These are phyloP conservation scores for Sporisorium scitamineum DNA, from an alignment of 1,284 basidiomycete species.

Conservation along the genomic window DNA sequence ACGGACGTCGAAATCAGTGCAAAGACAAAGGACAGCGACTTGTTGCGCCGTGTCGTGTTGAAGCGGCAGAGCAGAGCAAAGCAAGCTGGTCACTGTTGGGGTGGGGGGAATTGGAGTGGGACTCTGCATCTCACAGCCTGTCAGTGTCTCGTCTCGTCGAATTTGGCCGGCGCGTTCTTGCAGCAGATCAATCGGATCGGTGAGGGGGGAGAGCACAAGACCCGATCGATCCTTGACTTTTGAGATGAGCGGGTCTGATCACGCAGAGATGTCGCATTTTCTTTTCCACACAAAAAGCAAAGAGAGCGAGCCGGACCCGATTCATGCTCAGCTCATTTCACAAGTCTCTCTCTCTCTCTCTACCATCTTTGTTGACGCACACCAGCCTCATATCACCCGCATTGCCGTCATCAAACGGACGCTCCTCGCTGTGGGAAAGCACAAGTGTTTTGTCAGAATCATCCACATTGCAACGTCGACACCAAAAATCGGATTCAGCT, in stretches of 20 bases:
- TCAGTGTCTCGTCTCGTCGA: not conserved
- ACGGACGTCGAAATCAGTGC: not conserved
- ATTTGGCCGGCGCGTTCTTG: not conserved
- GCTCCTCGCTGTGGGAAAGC: not conserved
- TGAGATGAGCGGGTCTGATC: conserved; percentile 3
- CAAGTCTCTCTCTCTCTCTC: not conserved
- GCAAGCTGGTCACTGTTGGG: not conserved
- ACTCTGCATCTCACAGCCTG: not conserved
- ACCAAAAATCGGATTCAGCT: not conserved
- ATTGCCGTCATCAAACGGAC: not conserved
- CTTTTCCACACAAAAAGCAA: not conserved
- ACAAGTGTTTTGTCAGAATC: not conserved
- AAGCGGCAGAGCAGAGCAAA: not conserved
- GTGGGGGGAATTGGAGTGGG: not conserved
- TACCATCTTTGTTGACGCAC: not conserved
- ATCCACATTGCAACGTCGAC: not conserved
- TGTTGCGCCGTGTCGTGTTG: not conserved
- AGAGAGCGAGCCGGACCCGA: not conserved
- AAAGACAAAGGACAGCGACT: not conserved
- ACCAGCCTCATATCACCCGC: not conserved
- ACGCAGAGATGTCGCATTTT: not conserved
- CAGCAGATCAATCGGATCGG: not conserved
- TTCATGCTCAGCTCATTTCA: conserved; percentile 1
- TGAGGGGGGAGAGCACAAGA: not conserved
- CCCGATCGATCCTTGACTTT: conserved; percentile 4